Conservation (phyloP, 1,284 basidiomycete genomes). For the Inonotus obliquus region DNA sequence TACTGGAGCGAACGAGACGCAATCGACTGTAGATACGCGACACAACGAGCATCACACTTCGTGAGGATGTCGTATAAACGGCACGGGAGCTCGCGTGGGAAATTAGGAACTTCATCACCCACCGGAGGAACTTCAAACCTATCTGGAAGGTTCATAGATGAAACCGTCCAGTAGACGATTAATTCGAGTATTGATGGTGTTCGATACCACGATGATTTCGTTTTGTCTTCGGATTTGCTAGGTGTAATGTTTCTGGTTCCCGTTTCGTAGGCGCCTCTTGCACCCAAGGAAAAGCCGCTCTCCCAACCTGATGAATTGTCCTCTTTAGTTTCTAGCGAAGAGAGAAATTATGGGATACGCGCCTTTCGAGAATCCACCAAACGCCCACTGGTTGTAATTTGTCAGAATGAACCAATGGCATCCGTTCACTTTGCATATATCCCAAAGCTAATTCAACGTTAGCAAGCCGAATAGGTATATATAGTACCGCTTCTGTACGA, state of each 20-base stretch:
- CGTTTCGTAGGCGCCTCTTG: neutral
- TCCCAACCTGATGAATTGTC: conserved; percentile 12
- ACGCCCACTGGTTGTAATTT: conserved; percentile 65
- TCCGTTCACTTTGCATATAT: conserved; percentile 48
- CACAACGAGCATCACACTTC: conserved; percentile 27
- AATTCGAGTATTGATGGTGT: conserved; percentile 26
- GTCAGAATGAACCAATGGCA: conserved; percentile 64
- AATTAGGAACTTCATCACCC: conserved; percentile 24
- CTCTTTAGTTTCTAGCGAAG: conserved; percentile 1
- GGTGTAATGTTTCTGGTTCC: neutral
- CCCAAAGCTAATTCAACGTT: conserved; percentile 49
- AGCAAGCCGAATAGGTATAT: neutral
- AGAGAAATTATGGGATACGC: conserved; percentile 15
- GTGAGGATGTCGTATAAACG: conserved; percentile 40
- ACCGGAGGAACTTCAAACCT: conserved; percentile 25
- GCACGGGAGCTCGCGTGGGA: conserved; percentile 32
- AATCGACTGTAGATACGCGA: conserved; percentile 32
- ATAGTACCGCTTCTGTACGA: conserved; percentile 9
- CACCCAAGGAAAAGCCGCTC: conserved; percentile 12
- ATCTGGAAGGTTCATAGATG: conserved; percentile 22
- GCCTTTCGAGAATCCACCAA: conserved; percentile 65
- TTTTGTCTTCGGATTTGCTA: neutral
- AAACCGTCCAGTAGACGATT: conserved; percentile 29
- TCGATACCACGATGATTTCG: conserved; percentile 13
- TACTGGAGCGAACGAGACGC: conserved; percentile 21